Evolutionary conservation across 163 green algal species (phyloP), one percentile per base, ranked within the genome.

Genomic region (Botryococcus braunii): DNA sequence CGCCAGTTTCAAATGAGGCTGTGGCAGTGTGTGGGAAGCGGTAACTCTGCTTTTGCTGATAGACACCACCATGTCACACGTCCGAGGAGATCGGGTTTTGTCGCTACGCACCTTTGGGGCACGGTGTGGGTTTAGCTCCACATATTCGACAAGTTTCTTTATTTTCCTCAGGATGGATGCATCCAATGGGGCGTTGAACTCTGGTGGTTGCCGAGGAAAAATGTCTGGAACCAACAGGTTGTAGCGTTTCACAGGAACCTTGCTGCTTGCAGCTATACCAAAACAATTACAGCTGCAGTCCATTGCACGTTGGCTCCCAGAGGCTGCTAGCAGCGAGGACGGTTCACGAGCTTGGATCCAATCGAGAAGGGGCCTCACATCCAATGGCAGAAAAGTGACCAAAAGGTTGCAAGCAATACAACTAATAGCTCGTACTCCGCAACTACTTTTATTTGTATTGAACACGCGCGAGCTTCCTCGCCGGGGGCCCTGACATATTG

Each of bases 161-260:
- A 87, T 73, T 48, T 86, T 82, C 17, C 80, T 69, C 31, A 81
- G 71, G 3, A 71, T 75, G 13, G 46, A 62, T n/a, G 69, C 69
- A 49, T 72, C 68, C n/a, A 84, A 50, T 41, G 75, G 71, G 4
- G 74, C 60, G 36, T 75, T 60, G 17, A 69, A 56, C 0, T 75
- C 67, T 46, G 79, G 71, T 32, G 74, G 58, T 11, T 68, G 66
- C 1, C 69, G 29, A 6, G 77, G 82, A 62, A 85, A 90, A 29
- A 88, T 75, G 35, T 82, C 77, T 31, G 84, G 82, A 27, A 88
- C 82, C 5, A 90, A 75, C 21, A 84, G 60, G 65, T 90, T 90
- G 76, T 90, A 90, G 0, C 84, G 73, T 70, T 90, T 90, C 57
- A 70, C 58, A 63, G 64, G 74, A 13, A 75, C 70, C 41, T 65